phyloP scores from a whole-genome alignment of 441 rosid genomes.

The Dalechampia spathulata region DNA sequence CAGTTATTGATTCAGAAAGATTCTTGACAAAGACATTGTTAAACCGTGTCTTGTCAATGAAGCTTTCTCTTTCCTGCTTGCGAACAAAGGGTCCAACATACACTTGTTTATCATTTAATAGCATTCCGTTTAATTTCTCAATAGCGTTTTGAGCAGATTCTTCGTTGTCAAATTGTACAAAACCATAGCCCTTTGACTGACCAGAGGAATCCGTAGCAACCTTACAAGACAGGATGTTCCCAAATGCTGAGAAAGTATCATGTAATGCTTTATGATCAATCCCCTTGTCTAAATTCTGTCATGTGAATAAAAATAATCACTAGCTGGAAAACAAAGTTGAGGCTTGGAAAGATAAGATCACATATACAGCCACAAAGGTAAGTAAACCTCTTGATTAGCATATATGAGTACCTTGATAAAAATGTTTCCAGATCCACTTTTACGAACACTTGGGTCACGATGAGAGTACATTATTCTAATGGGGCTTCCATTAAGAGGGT shows the following conservation, averaged over 20 bases:
- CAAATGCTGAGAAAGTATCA: conserved; percentile 71
- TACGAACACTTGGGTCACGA: conserved; percentile 75
- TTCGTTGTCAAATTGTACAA: conserved; percentile 73
- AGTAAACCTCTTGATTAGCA: neutral
- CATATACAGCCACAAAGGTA: neutral
- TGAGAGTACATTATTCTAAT: too few relatives aligned
- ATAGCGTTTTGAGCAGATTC: conserved; percentile 79
- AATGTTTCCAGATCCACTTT: conserved; percentile 81
- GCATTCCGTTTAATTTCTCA: conserved; percentile 70
- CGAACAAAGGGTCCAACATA: conserved; percentile 79
- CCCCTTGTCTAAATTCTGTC: conserved; percentile 69
- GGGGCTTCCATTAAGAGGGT: conserved; percentile 64
- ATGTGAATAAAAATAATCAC: neutral
- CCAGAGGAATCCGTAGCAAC: conserved; percentile 72
- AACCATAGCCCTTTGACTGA: conserved; percentile 84
- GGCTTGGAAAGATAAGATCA: conserved; percentile 3
- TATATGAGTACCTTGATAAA: conserved; percentile 55
- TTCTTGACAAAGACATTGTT: conserved; percentile 81
- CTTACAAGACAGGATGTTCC: too few relatives aligned
- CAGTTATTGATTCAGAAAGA: conserved; percentile 59
- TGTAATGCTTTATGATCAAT: conserved; percentile 82
- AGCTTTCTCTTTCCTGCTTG: conserved; percentile 72
- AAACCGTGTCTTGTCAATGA: conserved; percentile 37
- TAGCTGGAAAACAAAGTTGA: neutral
- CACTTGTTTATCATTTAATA: conserved; percentile 79